Evolutionary conservation across 1,139 yeast genomes (phyloP), one percentile per base, ranked within the genome.

Genomic region (Candida labiduridarum): DNA sequence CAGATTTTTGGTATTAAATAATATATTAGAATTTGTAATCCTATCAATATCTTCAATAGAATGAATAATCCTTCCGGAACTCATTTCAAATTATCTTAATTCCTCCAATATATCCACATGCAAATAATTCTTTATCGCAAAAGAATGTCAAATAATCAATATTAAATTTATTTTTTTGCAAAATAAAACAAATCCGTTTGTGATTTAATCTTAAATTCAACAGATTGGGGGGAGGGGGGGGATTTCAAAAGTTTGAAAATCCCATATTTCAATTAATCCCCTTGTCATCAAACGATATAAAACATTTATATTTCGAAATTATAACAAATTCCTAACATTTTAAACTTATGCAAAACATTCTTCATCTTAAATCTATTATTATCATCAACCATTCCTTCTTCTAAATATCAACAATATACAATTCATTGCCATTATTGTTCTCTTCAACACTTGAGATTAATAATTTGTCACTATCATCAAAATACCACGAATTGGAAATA

Each of bases 241-340:
- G 18, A 53, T 16, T 5, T 51, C 52, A 16, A 43, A 47, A 1
- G 53, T 50, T 1, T 46, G 51, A 0, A 60, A 56, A 4, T 45
- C 43, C 83, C 83, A 79, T 52, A 74, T 72, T 59, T 79, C 83
- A 10, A 79, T 56, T 59, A 74, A 67, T 1, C 83, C 82, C 22
- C 22, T 58, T 55, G 2, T 49, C 52, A 53, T 79, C 83, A 2
- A 63, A 56, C 1, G 79, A 70, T 2, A 79, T 59, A n/a, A 70
- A 63, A 50, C 74, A 70, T 22, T 68, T 57, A 48, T 63, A 60
- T 42, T 53, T 56, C 2, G 58, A 35, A 35, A 50, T 70, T 71
- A 61, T 60, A 77, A 1, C 54, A 57, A 12, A 78, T 50, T 10
- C 60, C 52, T 1, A 49, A 50, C 5, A 77, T 60, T 1, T 72